Conservation (phyloP, 495 filamentous ascomycete genomes). For the Parathielavia hyrcaniae region DNA sequence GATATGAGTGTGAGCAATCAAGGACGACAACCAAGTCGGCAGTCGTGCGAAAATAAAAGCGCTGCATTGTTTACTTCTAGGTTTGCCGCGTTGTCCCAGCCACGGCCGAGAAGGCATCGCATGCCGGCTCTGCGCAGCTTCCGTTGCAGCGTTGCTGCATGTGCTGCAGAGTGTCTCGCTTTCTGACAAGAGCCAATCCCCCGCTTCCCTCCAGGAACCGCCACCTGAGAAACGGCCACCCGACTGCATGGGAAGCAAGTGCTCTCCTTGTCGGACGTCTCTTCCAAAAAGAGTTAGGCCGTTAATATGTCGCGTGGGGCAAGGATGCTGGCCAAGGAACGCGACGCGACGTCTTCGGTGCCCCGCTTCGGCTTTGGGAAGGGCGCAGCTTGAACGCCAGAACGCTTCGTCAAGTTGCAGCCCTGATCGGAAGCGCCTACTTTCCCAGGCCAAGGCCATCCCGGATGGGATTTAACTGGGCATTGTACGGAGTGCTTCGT, state of each 20-base stretch:
- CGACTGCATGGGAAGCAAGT: slow-evolving; percentile 1
- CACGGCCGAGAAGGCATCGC: slow-evolving; percentile 11
- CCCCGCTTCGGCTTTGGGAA: neutral
- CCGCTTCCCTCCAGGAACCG: neutral
- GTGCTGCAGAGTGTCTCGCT: slow-evolving; percentile 6
- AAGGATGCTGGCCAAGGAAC: slow-evolving; percentile 28
- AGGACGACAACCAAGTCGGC: neutral
- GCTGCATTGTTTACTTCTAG: slow-evolving; percentile 28
- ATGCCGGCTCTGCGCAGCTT: slow-evolving; percentile 12
- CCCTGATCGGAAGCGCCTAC: neutral
- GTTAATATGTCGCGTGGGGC: neutral
- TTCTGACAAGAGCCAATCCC: neutral
- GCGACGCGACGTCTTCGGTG: slow-evolving; percentile 23
- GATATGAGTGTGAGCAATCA: neutral
- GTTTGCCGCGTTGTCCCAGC: slow-evolving; percentile 4
- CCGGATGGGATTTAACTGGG: too few species aligned
- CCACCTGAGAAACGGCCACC: neutral
- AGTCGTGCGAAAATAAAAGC: slow-evolving; percentile 8
- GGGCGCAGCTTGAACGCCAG: neutral
- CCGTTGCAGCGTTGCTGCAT: slow-evolving; percentile 3
- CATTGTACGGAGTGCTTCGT: neutral
- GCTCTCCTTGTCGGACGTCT: neutral
- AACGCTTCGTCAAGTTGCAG: neutral
- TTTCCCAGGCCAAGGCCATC: neutral
- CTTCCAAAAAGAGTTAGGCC: neutral